These are phyloP conservation scores for Bonia amplexicaulis DNA, from an alignment of 176 grass and related monocot species.

Conservation along the genomic window DNA sequence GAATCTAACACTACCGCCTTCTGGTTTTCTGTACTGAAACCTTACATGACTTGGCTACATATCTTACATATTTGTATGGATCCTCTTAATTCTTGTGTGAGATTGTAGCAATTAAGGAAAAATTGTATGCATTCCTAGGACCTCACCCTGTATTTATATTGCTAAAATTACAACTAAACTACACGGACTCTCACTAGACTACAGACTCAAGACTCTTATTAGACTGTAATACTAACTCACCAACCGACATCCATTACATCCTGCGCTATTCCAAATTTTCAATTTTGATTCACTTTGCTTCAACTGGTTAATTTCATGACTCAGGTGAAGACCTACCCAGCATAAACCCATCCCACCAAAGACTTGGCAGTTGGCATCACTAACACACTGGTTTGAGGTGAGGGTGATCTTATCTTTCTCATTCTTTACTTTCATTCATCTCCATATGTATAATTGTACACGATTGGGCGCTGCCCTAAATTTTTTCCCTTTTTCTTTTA, in stretches of 20 bases:
- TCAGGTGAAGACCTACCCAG: not conserved
- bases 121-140: not conserved
- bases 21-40: not conserved
- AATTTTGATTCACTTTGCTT: not conserved
- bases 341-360: not conserved
- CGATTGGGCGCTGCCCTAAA: not conserved
- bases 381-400: not conserved
- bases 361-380: not conserved
- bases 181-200: not conserved
- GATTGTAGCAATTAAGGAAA: not conserved
- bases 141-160: not conserved
- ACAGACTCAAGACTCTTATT: not conserved
- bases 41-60: not conserved
- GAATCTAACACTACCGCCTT: not conserved
- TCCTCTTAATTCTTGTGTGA: not conserved
- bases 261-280: not conserved
- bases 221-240: not conserved
- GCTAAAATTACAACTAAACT: slow-evolving; percentile 1
- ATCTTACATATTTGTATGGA: not conserved
- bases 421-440: not conserved
- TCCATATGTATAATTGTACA: not conserved
- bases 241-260: not conserved
- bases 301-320: not conserved
- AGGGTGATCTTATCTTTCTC: not conserved
- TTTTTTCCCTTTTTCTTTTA: not conserved